Percentiles rank a stretch among this genome's conserved stretches.
These are phyloP conservation scores for Isabelozyma rhagii DNA, from an alignment of 805 yeast species.

Conservation along the genomic window DNA sequence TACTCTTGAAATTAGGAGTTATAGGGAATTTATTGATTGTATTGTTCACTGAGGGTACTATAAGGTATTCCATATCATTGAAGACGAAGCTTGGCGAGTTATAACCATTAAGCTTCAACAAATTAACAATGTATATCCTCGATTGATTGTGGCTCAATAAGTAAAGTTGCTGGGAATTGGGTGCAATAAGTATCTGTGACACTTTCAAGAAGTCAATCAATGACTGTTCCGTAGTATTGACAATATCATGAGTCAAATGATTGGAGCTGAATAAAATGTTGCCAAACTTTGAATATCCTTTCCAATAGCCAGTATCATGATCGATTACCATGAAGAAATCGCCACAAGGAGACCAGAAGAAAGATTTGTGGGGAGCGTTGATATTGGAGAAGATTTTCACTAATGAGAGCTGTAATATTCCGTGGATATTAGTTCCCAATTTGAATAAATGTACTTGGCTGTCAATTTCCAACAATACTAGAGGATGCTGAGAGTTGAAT, in stretches of 20 bases:
- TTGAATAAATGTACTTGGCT: slow-evolving; percentile 6
- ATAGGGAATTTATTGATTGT: slow-evolving; percentile 26
- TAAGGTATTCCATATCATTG: slow-evolving; percentile 23
- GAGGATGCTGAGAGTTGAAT: slow-evolving; percentile 22
- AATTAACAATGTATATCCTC: slow-evolving; percentile 18
- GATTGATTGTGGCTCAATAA: slow-evolving; percentile 10
- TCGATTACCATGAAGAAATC: slow-evolving; percentile 22
- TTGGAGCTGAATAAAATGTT: slow-evolving; percentile 23
- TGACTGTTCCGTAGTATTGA: slow-evolving; percentile 8
- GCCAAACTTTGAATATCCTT: slow-evolving; percentile 33
- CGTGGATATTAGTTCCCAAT: slow-evolving; percentile 2
- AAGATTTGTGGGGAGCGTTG: background rate
- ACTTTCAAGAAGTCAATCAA: slow-evolving; percentile 21
- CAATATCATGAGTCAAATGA: slow-evolving; percentile 18
- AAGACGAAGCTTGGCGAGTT: slow-evolving; percentile 13
- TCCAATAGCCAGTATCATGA: slow-evolving; percentile 23
- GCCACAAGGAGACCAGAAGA: slow-evolving; percentile 37
- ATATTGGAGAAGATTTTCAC: background rate
- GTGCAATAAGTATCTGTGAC: slow-evolving; percentile 18
- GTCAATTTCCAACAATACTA: slow-evolving; percentile 13
- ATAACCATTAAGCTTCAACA: slow-evolving; percentile 7
- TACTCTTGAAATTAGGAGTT: slow-evolving; percentile 24
- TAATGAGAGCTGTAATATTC: background rate
- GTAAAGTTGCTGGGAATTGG: slow-evolving; percentile 6
- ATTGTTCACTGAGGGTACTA: slow-evolving; percentile 8